Conservation (phyloP, 2,329 filamentous ascomycete species). For the Curvularia lunata region DNA sequence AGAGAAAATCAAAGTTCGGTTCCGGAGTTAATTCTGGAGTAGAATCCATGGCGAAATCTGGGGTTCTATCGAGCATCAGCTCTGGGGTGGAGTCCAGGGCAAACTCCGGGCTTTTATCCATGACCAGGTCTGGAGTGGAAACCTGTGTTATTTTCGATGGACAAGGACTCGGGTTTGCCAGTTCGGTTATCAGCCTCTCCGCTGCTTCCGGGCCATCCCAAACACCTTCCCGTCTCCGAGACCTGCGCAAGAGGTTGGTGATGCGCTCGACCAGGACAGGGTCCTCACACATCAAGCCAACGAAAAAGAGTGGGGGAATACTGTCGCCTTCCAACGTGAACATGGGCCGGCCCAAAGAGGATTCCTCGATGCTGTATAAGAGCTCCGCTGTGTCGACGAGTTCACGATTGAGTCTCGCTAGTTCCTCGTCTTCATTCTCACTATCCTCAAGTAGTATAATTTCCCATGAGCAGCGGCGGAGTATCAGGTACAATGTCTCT, state of each 20-base stretch:
- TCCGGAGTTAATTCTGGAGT: not conserved
- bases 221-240: constrained; percentile 6
- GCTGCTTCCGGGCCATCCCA: constrained; percentile 10
- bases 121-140: not conserved
- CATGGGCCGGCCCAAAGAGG: constrained; percentile 9
- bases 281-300: constrained; percentile 1
- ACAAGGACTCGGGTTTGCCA: not conserved
- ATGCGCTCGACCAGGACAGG: constrained; percentile 5
- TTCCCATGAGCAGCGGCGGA: not conserved
- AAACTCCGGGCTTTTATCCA: not conserved
- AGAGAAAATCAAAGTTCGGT: not conserved
- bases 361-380: constrained; percentile 8
- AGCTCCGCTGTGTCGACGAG: constrained; percentile 3
- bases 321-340: constrained; percentile 10
- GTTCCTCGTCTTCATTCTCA: not conserved
- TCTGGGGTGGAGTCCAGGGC: not conserved
- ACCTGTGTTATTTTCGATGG: not conserved
- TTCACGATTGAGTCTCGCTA: not conserved
- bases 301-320: constrained; percentile 5
- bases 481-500: not conserved
- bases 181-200: not conserved
- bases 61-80: not conserved
- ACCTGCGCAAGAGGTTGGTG: not conserved
- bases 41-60: not conserved
- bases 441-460: not conserved